Base-by-base conservation (phyloP, 2,329 filamentous ascomycete genomes). In the Ascochyta koolunga region DNA sequence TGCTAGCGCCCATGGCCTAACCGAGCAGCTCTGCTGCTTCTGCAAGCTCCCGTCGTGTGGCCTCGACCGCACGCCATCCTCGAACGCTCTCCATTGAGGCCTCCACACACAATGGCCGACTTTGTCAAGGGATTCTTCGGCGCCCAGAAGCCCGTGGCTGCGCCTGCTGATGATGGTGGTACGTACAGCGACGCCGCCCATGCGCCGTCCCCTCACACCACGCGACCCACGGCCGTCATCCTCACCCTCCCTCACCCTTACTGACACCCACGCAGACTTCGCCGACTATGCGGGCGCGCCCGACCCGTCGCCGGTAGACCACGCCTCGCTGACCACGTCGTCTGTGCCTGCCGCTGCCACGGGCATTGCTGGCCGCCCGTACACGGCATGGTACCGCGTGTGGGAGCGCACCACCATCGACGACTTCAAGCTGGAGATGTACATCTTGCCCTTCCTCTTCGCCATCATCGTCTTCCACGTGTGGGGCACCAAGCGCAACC, bases 311-410 rank as follows among this genome's bases (percentile, higher is more conserved):
- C 80, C 82, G 39, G 77, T 76, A 21, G 79, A 80, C 53, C 72
- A 81, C 56, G 71, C 79, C 45, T 74, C 78, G 39, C 73, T 74
- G 32, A 62, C 78, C 22, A 66, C 77, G 21, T 36, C 69, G 72
- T 57, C 67, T 15, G 53, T 67, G 41, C 59, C 66, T 16, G 58
- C 57, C 57, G 54, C 74, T 25, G 61, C 64, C 56, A 74, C 77
- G 15, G 83, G 56, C 74, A 80, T 70, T n/a, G 60, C 66, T 37
- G 63, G 64, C 42, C 76, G 81, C 22, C 89, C 90, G 13, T 97
- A 89, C 76, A 96, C 92, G 45, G 91, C 91, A 81, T 99, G 95
- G 95, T 99, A 98, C 80, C 91, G 92, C 51, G 82, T 98, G 58
- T 95, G 96, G 83, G 93, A 98, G 83, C 91, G 95, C 70, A 87